Evolutionary conservation across 495 filamentous ascomycete species (phyloP).

Genomic region (Talaromyces liani): DNA sequence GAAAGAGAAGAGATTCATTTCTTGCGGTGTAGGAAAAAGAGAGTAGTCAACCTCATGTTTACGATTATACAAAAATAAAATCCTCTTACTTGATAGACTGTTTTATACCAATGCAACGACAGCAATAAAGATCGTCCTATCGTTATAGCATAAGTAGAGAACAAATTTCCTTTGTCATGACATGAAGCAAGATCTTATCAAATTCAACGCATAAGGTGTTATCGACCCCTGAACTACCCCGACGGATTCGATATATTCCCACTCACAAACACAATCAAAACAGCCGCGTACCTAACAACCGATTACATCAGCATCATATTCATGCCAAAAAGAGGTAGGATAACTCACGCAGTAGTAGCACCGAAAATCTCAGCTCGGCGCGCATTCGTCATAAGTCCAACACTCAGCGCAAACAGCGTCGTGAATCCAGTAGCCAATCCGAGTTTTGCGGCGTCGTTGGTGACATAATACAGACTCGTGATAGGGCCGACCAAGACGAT

Average conservation of each 20-base stretch:
- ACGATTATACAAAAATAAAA: not conserved
- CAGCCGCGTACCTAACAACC: not conserved
- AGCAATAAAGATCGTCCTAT: too few species aligned
- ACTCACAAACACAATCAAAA: not conserved
- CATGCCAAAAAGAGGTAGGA: too few species aligned
- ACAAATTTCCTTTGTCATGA: too few species aligned
- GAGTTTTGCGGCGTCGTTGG: not conserved
- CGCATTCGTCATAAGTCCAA: not conserved
- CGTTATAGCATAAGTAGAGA: too few species aligned
- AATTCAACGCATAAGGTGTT: not conserved
- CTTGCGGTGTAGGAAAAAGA: not conserved
- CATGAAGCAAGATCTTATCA: too few species aligned
- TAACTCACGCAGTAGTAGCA: not conserved
- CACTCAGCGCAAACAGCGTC: not conserved
- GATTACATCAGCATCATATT: not conserved
- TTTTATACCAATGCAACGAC: not conserved
- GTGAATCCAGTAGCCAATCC: not conserved
- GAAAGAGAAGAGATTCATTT: not conserved
- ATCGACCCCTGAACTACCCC: not conserved
- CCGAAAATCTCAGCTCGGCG: not conserved
- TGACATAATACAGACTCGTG: not conserved
- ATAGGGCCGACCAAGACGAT: not conserved
- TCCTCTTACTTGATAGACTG: not conserved
- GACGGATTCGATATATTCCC: not conserved
- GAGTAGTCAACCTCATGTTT: not conserved